phyloP scores from a whole-genome alignment of 176 grass and related monocot genomes.

The Metroxylon sagu region DNA sequence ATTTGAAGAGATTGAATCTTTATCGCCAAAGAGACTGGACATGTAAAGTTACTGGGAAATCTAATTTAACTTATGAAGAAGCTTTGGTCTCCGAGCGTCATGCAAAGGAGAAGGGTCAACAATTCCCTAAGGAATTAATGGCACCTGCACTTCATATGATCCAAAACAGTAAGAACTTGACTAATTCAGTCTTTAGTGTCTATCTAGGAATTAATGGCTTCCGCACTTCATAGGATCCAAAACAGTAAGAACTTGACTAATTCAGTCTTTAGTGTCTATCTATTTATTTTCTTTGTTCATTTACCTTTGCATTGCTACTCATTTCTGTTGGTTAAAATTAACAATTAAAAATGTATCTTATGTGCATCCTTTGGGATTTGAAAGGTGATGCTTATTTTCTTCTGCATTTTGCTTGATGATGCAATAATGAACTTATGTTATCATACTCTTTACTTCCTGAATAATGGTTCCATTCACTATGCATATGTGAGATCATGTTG shows the following conservation, averaged over 20 bases:
- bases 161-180: slow-evolving; percentile 58
- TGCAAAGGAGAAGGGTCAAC: slow-evolving; percentile 67
- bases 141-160: slow-evolving; percentile 61
- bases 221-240: slow-evolving; percentile 71
- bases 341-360: too few relatives aligned
- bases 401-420: too few relatives aligned
- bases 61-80: slow-evolving; percentile 84
- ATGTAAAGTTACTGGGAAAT: slow-evolving; percentile 76
- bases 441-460: too few relatives aligned
- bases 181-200: not conserved
- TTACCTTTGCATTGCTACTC: slow-evolving; percentile 14
- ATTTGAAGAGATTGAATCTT: slow-evolving; percentile 68
- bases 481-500: too few relatives aligned
- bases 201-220: slow-evolving; percentile 20
- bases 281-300: not conserved
- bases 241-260: slow-evolving; percentile 41
- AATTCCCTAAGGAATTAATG: slow-evolving; percentile 55
- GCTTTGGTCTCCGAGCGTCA: slow-evolving; percentile 67
- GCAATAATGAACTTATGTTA: too few relatives aligned
- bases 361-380: too few relatives aligned
- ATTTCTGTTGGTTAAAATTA: slow-evolving; percentile 5
- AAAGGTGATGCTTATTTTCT: too few relatives aligned
- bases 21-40: slow-evolving; percentile 67
- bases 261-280: too few relatives aligned
- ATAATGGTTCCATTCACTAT: too few relatives aligned